A percentile compares a stretch with the other conserved stretches of the same genome.
Evolutionary conservation across 2,329 filamentous ascomycete species (phyloP).

Genomic region (Fusarium irregulare): DNA sequence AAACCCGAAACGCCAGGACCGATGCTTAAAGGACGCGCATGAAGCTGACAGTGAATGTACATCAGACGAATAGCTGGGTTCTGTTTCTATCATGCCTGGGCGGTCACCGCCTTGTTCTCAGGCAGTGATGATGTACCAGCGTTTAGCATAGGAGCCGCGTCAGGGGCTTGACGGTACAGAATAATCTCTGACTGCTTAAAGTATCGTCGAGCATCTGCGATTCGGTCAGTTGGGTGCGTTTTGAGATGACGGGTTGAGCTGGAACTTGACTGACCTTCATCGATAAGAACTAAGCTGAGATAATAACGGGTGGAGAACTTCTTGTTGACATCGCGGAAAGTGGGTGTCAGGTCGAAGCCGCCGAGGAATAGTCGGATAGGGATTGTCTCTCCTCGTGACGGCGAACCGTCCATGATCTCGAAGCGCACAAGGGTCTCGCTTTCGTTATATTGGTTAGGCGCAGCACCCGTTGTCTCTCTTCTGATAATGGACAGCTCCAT

Average conservation of each 20-base stretch:
- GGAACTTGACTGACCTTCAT: slow-evolving; percentile 74
- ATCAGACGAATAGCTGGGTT: slow-evolving; percentile 24
- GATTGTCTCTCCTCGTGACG: slow-evolving; percentile 92
- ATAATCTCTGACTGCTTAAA: slow-evolving; percentile 99
- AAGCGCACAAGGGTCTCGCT: slow-evolving; percentile 98
- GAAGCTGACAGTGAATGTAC: slow-evolving; percentile 44
- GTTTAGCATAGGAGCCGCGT: slow-evolving; percentile 54
- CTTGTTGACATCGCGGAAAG: slow-evolving; percentile 99
- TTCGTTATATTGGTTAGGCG: slow-evolving; percentile 99
- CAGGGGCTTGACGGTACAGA: slow-evolving; percentile 84
- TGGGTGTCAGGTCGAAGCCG: slow-evolving; percentile 96
- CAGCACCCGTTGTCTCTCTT: slow-evolving; percentile 93
- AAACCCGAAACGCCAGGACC: slow-evolving; percentile 53
- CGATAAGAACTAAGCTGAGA: slow-evolving; percentile 92
- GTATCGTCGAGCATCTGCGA: slow-evolving; percentile 88
- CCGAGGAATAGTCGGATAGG: slow-evolving; percentile 97
- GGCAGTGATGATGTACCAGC: slow-evolving; percentile 56
- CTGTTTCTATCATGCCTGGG: slow-evolving; percentile 40
- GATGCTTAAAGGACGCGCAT: slow-evolving; percentile 53
- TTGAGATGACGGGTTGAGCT: neutral
- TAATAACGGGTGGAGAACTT: slow-evolving; percentile 99
- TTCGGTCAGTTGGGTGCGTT: slow-evolving; percentile 30
- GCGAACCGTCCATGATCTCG: slow-evolving; percentile 99
- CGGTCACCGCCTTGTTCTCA: slow-evolving; percentile 59
- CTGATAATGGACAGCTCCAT: slow-evolving; percentile 99